Percentiles rank a stretch among this genome's conserved stretches.
Evolutionary conservation across 1,139 yeast species (phyloP).

Genomic region (Saccharomyces pastorianus): DNA sequence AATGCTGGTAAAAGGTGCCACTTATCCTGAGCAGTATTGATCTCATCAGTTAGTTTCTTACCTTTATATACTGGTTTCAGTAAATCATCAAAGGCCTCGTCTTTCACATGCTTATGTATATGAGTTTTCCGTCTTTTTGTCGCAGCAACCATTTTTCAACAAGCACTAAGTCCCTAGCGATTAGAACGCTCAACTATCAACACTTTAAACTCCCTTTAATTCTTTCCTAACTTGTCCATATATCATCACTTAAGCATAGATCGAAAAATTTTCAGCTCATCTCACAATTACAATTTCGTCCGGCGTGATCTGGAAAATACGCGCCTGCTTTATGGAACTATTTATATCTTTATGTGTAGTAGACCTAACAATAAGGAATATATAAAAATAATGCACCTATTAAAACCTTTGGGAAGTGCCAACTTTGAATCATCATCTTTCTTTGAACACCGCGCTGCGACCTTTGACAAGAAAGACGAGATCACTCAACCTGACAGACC

Average conservation of each 20-base stretch:
- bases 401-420: not conserved
- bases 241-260: not conserved
- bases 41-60: slow-evolving; percentile 75
- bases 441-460: not conserved
- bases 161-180: not conserved
- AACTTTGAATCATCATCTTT: not conserved
- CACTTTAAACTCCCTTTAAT: not conserved
- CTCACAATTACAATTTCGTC: not conserved
- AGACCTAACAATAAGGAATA: not conserved
- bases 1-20: slow-evolving; percentile 96
- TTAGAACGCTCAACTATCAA: not conserved
- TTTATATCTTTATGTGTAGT: not conserved
- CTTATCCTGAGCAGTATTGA: slow-evolving; percentile 85
- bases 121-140: not conserved
- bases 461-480: not conserved
- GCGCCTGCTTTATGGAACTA: not conserved
- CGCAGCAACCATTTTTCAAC: not conserved
- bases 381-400: not conserved
- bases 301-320: not conserved
- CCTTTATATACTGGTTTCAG: slow-evolving; percentile 80
- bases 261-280: not conserved
- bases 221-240: not conserved
- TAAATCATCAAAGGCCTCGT: slow-evolving; percentile 63
- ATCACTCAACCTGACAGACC: not conserved
- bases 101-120: slow-evolving; percentile 19